phyloP scores from a whole-genome alignment of 495 filamentous ascomycete species.

The Aspergillus nanangensis region DNA sequence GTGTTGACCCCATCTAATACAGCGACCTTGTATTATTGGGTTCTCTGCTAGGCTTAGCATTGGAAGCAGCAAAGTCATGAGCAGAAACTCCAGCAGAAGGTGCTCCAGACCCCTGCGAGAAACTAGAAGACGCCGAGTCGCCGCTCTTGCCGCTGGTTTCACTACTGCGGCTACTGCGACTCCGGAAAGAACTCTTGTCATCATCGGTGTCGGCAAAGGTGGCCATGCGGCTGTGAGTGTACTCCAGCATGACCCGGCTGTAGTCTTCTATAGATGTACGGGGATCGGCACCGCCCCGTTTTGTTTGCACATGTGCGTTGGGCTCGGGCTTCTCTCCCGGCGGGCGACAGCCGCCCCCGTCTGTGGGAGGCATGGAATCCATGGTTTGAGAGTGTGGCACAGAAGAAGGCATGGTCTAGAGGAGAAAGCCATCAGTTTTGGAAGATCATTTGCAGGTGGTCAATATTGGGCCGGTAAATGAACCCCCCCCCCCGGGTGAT shows the following conservation, averaged over 20 bases:
- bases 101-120: constrained; percentile 12
- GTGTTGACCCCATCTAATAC: background rate
- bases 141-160: constrained; percentile 28
- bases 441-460: no score
- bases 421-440: background rate
- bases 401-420: constrained; percentile 9
- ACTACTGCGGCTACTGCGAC: constrained; percentile 32
- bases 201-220: constrained; percentile 31
- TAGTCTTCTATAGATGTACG: constrained; percentile 38
- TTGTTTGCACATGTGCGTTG: constrained; percentile 11
- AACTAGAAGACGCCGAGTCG: constrained; percentile 12
- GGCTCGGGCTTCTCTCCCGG: constrained; percentile 6
- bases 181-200: constrained; percentile 13
- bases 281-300: constrained; percentile 22
- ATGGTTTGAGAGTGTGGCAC: constrained; percentile 18
- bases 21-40: background rate
- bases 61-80: background rate
- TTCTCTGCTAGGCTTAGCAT: background rate
- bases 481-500: no score
- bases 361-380: constrained; percentile 17
- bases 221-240: constrained; percentile 42
- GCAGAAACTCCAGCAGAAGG: constrained; percentile 9
- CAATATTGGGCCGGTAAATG: no score
- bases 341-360: constrained; percentile 15
- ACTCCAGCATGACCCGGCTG: constrained; percentile 41